Evolutionary conservation across 2,329 filamentous ascomycete genomes (phyloP).

Genomic region (Beauveria caledonica): DNA sequence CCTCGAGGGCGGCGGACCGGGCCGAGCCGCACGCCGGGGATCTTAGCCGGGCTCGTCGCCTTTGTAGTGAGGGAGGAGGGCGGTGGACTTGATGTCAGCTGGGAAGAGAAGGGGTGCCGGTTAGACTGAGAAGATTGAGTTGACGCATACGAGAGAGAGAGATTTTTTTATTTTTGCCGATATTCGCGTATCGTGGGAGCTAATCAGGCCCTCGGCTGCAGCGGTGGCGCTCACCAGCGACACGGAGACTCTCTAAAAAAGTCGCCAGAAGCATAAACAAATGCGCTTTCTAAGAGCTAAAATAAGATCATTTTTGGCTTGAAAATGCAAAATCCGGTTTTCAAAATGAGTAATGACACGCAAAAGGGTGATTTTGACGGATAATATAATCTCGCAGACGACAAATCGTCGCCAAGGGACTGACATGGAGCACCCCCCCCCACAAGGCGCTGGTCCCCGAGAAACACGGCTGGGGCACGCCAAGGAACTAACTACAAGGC

Average conservation of each 20-base stretch:
- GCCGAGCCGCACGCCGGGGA: slow-evolving; percentile 28
- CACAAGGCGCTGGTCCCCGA: background rate
- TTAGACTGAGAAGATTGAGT: no score
- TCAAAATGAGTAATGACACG: no score
- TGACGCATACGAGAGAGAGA: no score
- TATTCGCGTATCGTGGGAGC: background rate
- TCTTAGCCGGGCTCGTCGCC: slow-evolving; percentile 7
- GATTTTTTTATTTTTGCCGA: background rate
- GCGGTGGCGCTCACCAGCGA: background rate
- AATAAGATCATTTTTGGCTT: no score
- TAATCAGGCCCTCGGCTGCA: background rate
- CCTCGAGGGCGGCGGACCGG: slow-evolving; percentile 33
- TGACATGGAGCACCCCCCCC: background rate
- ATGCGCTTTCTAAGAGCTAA: background rate
- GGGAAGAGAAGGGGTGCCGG: no score
- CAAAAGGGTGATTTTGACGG: no score
- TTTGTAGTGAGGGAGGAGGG: slow-evolving; percentile 12
- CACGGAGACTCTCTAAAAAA: background rate
- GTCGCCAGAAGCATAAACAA: background rate
- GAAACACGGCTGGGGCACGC: background rate
- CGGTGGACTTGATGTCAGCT: slow-evolving; percentile 11
- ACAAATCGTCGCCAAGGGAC: background rate
- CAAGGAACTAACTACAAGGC: background rate
- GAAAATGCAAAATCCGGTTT: no score
- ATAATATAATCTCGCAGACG: no score